Conservation (phyloP, 257 asterid species). For the Solanum neorickii region DNA sequence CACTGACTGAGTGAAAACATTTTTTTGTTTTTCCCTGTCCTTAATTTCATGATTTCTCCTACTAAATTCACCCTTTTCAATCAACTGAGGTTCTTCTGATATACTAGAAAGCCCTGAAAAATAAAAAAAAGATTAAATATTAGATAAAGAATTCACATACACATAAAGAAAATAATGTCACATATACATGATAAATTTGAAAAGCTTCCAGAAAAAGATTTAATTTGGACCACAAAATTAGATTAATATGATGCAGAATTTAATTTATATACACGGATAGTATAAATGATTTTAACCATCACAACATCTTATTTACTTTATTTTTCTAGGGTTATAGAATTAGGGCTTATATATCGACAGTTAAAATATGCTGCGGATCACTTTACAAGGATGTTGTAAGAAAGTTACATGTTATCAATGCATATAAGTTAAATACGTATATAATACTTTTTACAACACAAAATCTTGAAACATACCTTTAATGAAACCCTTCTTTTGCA, state of each 20-base stretch:
- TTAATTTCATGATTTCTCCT: constrained; percentile 10
- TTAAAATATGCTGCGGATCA: fast-evolving
- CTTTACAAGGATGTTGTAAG: too few relatives aligned
- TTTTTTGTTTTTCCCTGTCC: not conserved
- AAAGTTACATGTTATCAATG: not conserved
- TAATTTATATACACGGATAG: not conserved
- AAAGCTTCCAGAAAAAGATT: not conserved
- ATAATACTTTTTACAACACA: not conserved
- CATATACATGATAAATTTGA: not conserved
- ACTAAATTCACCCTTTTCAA: constrained; percentile 18
- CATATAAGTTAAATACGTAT: not conserved
- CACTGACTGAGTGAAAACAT: not conserved
- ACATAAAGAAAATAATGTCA: not conserved
- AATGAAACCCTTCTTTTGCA: constrained; percentile 18
- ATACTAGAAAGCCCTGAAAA: constrained; percentile 36
- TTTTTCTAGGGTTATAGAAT: not conserved
- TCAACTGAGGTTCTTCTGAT: constrained; percentile 32
- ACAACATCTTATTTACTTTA: not conserved
- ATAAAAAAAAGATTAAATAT: not conserved
- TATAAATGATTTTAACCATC: not conserved
- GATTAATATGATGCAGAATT: not conserved
- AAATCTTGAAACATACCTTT: constrained; percentile 16
- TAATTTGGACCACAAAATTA: not conserved
- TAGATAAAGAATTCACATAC: not conserved
- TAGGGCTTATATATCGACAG: not conserved